These are phyloP conservation scores for Ganoderma sinense DNA, from an alignment of 1,284 basidiomycete genomes.

Conservation along the genomic window DNA sequence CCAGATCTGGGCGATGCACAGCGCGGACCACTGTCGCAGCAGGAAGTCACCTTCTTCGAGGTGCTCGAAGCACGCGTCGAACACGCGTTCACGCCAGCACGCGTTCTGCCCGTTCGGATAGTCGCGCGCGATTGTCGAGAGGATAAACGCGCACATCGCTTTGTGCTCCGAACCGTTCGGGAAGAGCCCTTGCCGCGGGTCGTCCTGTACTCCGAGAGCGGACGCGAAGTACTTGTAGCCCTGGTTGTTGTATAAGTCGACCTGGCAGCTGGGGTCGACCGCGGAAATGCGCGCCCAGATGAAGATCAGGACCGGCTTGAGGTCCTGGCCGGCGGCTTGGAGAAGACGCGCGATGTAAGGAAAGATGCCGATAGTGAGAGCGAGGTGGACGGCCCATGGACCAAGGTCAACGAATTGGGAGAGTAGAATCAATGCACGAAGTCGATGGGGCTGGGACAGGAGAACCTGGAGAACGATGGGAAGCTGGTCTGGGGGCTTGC, in stretches of 20 bases:
- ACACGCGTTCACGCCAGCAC: slow-evolving; percentile 86
- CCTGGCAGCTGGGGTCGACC: slow-evolving; percentile 93
- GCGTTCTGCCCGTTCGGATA: slow-evolving; percentile 89
- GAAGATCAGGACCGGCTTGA: slow-evolving; percentile 98
- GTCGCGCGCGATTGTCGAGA: slow-evolving; percentile 92
- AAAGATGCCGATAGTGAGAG: slow-evolving; percentile 98
- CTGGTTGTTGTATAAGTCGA: slow-evolving; percentile 87
- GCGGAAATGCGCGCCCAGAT: slow-evolving; percentile 99
- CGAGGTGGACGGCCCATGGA: slow-evolving; percentile 97
- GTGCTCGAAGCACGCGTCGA: slow-evolving; percentile 89
- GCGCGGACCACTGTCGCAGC: slow-evolving; percentile 91
- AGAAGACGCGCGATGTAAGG: slow-evolving; percentile 98
- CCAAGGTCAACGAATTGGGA: slow-evolving; percentile 98
- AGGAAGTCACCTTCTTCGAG: slow-evolving; percentile 93
- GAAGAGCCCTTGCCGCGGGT: slow-evolving; percentile 63
- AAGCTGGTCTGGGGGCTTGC: slow-evolving; percentile 94
- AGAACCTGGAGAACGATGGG: slow-evolving; percentile 98
- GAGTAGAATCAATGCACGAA: slow-evolving; percentile 95
- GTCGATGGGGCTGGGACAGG: slow-evolving; percentile 94
- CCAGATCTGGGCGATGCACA: slow-evolving; percentile 97
- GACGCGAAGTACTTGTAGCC: slow-evolving; percentile 92
- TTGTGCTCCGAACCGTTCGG: slow-evolving; percentile 97
- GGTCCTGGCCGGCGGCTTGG: slow-evolving; percentile 93
- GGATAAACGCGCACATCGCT: slow-evolving; percentile 98
- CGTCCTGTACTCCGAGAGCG: slow-evolving; percentile 74